phyloP scores from a whole-genome alignment of 345 rosid genomes.

The Syzygium aqueum region DNA sequence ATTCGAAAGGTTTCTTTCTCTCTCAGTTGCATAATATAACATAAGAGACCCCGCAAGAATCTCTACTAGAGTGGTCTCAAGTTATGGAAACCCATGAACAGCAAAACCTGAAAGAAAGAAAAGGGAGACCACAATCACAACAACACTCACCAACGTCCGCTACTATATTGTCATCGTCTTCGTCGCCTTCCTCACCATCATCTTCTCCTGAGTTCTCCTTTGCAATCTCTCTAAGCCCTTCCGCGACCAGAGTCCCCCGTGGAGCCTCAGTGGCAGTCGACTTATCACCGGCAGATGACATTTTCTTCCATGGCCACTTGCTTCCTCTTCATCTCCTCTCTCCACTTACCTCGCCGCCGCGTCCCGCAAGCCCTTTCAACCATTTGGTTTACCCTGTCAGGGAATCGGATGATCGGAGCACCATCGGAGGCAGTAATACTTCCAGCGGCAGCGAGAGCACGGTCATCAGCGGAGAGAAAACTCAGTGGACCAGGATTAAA shows the following conservation, averaged over 20 bases:
- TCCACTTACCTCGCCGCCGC: slow-evolving; percentile 68
- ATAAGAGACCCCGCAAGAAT: neutral
- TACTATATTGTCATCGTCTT: slow-evolving; percentile 1
- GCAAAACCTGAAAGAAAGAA: neutral
- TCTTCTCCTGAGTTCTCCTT: slow-evolving; percentile 91
- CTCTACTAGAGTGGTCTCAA: neutral
- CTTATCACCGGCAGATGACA: slow-evolving; percentile 89
- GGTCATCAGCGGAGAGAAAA: neutral
- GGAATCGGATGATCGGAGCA: slow-evolving; percentile 21
- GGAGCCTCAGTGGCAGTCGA: slow-evolving; percentile 34
- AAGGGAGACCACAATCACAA: neutral
- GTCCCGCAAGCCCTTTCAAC: slow-evolving; percentile 63
- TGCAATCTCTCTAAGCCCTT: slow-evolving; percentile 59
- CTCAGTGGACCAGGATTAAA: neutral
- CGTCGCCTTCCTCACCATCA: slow-evolving; percentile 44
- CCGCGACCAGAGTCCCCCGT: slow-evolving; percentile 4
- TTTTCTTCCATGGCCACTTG: slow-evolving; percentile 57
- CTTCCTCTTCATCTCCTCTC: slow-evolving; percentile 51
- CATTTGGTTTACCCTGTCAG: slow-evolving; percentile 22
- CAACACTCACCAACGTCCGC: slow-evolving; percentile 7
- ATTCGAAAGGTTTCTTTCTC: neutral
- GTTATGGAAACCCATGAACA: neutral
- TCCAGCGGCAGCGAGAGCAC: neutral
- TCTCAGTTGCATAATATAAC: neutral
- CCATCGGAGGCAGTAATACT: neutral